Evolutionary conservation across 2,329 filamentous ascomycete genomes (phyloP).

Genomic region (Ustulina deusta): DNA sequence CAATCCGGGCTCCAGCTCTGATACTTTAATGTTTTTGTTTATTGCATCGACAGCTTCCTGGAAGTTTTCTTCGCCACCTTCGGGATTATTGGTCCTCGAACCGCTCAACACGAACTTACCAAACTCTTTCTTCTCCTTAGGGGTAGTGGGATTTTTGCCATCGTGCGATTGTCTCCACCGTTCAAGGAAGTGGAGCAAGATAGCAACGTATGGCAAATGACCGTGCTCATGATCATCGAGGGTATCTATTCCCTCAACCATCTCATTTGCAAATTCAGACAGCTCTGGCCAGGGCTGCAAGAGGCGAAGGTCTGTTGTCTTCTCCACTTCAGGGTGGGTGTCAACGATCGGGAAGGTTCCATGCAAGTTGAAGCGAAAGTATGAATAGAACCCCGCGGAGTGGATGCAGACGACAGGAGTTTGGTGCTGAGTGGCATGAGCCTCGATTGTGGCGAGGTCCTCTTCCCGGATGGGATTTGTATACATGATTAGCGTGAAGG

Average conservation of each 20-base stretch:
- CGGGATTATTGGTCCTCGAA: constrained; percentile 77
- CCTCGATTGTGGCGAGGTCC: constrained; percentile 59
- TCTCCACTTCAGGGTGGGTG: constrained; percentile 90
- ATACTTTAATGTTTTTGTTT: constrained; percentile 82
- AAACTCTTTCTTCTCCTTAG: constrained; percentile 89
- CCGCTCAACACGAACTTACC: constrained; percentile 74
- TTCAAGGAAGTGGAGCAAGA: constrained; percentile 85
- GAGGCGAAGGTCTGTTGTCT: constrained; percentile 86
- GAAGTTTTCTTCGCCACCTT: constrained; percentile 96
- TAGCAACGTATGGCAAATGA: constrained; percentile 86
- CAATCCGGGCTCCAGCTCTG: constrained; percentile 75
- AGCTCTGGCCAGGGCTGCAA: constrained; percentile 89
- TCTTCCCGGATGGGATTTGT: constrained; percentile 62
- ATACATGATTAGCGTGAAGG: constrained; percentile 68
- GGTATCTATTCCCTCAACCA: constrained; percentile 75
- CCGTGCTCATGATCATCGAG: constrained; percentile 86
- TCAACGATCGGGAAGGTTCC: constrained; percentile 92
- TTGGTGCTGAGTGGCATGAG: constrained; percentile 65
- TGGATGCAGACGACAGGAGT: constrained; percentile 86
- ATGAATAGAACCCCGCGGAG: constrained; percentile 91
- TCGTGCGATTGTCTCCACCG: constrained; percentile 80
- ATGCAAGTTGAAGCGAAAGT: constrained; percentile 83
- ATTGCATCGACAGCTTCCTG: constrained; percentile 91
- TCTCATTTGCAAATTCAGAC: constrained; percentile 70
- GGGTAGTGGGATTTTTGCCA: constrained; percentile 76